A percentile compares a stretch with the other conserved stretches of the same genome.
phyloP scores from a whole-genome alignment of 169 alveolate genomes.

The Eimeria tenella region DNA sequence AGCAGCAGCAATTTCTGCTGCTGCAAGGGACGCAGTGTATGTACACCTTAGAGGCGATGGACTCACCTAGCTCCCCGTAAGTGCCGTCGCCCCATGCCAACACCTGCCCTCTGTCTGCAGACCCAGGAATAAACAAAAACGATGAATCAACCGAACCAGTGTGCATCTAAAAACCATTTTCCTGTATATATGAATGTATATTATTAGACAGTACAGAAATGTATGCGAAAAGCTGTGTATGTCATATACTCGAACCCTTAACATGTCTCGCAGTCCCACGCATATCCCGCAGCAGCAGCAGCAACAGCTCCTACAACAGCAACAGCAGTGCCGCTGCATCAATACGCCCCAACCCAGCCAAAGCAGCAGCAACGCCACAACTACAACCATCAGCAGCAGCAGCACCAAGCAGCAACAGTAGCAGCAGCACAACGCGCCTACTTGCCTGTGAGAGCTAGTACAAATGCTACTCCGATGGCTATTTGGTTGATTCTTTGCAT shows the following conservation, averaged over 20 bases:
- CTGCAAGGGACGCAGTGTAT: too few relatives aligned
- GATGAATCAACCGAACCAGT: too few relatives aligned
- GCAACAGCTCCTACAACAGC: not conserved
- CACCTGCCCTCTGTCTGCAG: slow-evolving; percentile 56
- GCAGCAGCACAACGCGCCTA: too few relatives aligned
- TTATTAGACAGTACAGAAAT: too few relatives aligned
- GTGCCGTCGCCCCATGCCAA: slow-evolving; percentile 73
- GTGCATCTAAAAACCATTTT: not conserved
- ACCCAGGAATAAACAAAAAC: not conserved
- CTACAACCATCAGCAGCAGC: too few relatives aligned
- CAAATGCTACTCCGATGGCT: slow-evolving; percentile 58
- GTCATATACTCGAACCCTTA: too few relatives aligned
- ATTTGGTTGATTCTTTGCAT: not conserved
- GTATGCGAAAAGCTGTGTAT: too few relatives aligned
- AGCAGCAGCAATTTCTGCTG: too few relatives aligned
- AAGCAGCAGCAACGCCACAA: not conserved
- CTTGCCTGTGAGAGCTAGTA: slow-evolving; percentile 43
- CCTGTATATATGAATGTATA: not conserved
- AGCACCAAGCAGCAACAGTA: too few relatives aligned
- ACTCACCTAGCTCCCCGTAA: slow-evolving; percentile 51
- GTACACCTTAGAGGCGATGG: not conserved
- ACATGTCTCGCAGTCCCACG: too few relatives aligned
- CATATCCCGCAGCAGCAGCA: too few relatives aligned
- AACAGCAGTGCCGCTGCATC: not conserved
- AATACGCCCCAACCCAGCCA: not conserved